Percentiles rank a stretch among this genome's conserved stretches.
Evolutionary conservation across 2,329 filamentous ascomycete genomes (phyloP).

Genomic region (Coleophoma crateriformis): DNA sequence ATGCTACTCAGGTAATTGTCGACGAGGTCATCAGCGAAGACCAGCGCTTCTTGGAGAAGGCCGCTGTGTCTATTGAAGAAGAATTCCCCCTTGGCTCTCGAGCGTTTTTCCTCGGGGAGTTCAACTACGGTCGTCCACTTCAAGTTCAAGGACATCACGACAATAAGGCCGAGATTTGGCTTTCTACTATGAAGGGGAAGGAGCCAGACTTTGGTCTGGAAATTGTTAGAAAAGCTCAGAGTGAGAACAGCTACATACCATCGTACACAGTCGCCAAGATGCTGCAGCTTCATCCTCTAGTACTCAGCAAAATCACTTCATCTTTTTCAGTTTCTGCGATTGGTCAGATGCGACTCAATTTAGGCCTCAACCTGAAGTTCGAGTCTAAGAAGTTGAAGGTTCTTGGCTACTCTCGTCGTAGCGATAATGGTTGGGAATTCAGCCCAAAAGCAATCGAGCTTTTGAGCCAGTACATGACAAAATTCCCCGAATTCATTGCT

Average conservation of each 20-base stretch:
- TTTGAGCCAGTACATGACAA: constrained; percentile 83
- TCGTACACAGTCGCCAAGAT: constrained; percentile 84
- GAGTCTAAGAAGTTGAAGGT: constrained; percentile 95
- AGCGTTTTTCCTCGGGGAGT: constrained; percentile 92
- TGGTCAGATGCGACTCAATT: constrained; percentile 70
- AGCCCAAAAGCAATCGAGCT: constrained; percentile 77
- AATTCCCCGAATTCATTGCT: constrained; percentile 92
- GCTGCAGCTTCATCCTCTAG: constrained; percentile 76
- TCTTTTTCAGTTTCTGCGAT: constrained; percentile 83
- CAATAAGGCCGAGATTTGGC: constrained; percentile 72
- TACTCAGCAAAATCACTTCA: constrained; percentile 92
- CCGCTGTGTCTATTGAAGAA: constrained; percentile 80
- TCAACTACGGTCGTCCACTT: constrained; percentile 85
- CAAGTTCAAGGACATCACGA: constrained; percentile 70
- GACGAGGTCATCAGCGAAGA: constrained; percentile 88
- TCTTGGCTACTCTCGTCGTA: constrained; percentile 87
- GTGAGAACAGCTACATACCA: constrained; percentile 63
- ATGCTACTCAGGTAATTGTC: constrained; percentile 86
- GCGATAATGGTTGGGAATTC: constrained; percentile 89
- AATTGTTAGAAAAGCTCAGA: constrained; percentile 61
- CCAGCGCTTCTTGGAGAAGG: constrained; percentile 85
- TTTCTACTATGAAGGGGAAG: constrained; percentile 65
- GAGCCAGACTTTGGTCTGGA: constrained; percentile 78
- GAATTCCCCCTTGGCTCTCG: constrained; percentile 81
- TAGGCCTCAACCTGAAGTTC: constrained; percentile 95